Conservation (phyloP, 2,329 filamentous ascomycete genomes). For the Clarireedia homoeocarpa region DNA sequence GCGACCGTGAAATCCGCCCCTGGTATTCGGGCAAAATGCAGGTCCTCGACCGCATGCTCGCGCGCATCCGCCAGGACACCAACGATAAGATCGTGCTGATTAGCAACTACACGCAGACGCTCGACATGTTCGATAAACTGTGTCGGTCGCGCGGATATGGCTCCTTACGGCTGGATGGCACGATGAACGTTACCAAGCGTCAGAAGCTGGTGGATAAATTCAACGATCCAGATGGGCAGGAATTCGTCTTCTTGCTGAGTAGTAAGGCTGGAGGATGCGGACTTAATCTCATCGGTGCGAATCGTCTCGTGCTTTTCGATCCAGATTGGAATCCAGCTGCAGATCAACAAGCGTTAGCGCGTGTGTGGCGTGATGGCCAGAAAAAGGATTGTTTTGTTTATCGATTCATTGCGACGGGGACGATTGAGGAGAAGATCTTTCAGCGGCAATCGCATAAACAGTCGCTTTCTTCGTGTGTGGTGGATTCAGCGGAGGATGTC, state of each 20-base stretch:
- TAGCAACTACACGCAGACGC: slow-evolving; percentile 94
- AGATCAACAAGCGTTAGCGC: slow-evolving; percentile 91
- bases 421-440: slow-evolving; percentile 99
- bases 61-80: slow-evolving; percentile 87
- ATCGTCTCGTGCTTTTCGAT: slow-evolving; percentile 91
- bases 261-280: slow-evolving; percentile 96
- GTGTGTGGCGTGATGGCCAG: slow-evolving; percentile 97
- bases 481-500: slow-evolving; percentile 93
- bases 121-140: slow-evolving; percentile 88
- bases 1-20: slow-evolving; percentile 85
- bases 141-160: slow-evolving; percentile 83
- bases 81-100: slow-evolving; percentile 99
- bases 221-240: slow-evolving; percentile 82
- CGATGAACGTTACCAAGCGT: slow-evolving; percentile 95
- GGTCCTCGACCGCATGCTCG: slow-evolving; percentile 95
- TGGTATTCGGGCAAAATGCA: slow-evolving; percentile 99
- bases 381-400: slow-evolving; percentile 99
- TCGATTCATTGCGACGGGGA: slow-evolving; percentile 96
- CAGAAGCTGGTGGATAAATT: slow-evolving; percentile 97
- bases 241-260: slow-evolving; percentile 93
- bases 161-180: slow-evolving; percentile 82
- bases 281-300: slow-evolving; percentile 90
- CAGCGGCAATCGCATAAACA: slow-evolving; percentile 98
- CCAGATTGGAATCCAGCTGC: slow-evolving; percentile 97
- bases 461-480: slow-evolving; percentile 89